Percentiles rank a stretch among this genome's conserved stretches.
These are phyloP conservation scores for Globisporangium abappressorium DNA, from an alignment of 352 stramenopile species.

Conservation along the genomic window DNA sequence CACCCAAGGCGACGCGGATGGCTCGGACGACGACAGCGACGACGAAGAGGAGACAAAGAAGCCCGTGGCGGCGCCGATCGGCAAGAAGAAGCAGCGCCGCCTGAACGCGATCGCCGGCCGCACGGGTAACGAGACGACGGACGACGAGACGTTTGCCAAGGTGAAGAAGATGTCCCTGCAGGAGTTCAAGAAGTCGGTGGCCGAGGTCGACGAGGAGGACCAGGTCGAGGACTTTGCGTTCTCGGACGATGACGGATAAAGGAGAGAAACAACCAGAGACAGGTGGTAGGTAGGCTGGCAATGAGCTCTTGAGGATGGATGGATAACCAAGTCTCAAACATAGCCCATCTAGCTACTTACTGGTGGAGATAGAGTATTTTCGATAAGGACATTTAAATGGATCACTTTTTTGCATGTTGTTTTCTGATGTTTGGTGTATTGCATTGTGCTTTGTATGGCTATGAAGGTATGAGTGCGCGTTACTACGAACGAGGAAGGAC, in stretches of 20 bases:
- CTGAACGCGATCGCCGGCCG: conserved; percentile 23
- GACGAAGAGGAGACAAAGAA: conserved; percentile 34
- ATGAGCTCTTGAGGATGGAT: no score
- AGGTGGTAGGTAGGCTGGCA: background rate
- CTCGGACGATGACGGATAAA: conserved; percentile 67
- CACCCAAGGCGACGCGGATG: conserved; percentile 22
- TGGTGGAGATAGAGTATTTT: conserved; percentile 14
- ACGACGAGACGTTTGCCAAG: conserved; percentile 66
- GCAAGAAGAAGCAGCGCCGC: conserved; percentile 42
- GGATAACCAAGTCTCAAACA: background rate
- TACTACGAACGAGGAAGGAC: background rate
- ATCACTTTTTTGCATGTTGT: conserved; percentile 7
- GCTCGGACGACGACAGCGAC: conserved; percentile 36
- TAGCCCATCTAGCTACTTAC: background rate
- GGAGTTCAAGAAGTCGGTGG: conserved; percentile 79
- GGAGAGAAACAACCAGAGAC: background rate
- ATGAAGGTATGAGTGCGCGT: background rate
- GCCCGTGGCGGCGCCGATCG: conserved; percentile 18
- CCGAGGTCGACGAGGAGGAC: conserved; percentile 64
- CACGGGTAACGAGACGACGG: conserved; percentile 37
- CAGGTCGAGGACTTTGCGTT: conserved; percentile 79
- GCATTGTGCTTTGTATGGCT: background rate
- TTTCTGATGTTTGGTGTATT: background rate
- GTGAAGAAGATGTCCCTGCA: conserved; percentile 83
- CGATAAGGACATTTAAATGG: conserved; percentile 10